Percentiles rank a stretch among this genome's conserved stretches.
These are phyloP conservation scores for Pochonia chlamydosporia DNA, from an alignment of 2,329 filamentous ascomycete species.

Conservation along the genomic window DNA sequence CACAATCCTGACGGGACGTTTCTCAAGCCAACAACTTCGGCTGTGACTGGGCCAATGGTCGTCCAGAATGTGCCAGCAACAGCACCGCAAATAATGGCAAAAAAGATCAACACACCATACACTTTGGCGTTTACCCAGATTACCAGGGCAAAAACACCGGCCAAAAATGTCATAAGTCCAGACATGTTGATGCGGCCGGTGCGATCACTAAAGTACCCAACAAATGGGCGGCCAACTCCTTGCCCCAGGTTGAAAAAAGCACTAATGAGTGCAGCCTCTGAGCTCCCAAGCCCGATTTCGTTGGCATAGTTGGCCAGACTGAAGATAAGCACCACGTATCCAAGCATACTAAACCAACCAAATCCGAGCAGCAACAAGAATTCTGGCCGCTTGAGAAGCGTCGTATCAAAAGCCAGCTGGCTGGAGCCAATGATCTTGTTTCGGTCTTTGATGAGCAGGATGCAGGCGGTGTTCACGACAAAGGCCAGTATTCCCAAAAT, in stretches of 20 bases:
- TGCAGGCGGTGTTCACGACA: slow-evolving; percentile 57
- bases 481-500: slow-evolving; percentile 59
- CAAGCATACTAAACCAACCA: slow-evolving; percentile 66
- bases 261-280: slow-evolving; percentile 65
- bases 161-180: slow-evolving; percentile 55
- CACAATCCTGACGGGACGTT: slow-evolving; percentile 63
- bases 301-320: slow-evolving; percentile 68
- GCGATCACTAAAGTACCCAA: slow-evolving; percentile 66
- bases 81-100: slow-evolving; percentile 62
- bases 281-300: slow-evolving; percentile 58
- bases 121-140: slow-evolving; percentile 65
- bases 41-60: slow-evolving; percentile 62
- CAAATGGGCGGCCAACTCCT: slow-evolving; percentile 62
- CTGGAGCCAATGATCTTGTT: slow-evolving; percentile 65
- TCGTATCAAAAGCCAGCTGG: slow-evolving; percentile 59
- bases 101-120: slow-evolving; percentile 65
- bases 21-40: slow-evolving; percentile 67
- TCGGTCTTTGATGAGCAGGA: slow-evolving; percentile 61
- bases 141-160: slow-evolving; percentile 59
- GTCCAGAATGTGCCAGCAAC: slow-evolving; percentile 69
- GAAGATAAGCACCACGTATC: slow-evolving; percentile 72
- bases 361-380: slow-evolving; percentile 62
- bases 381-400: slow-evolving; percentile 54
- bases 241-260: slow-evolving; percentile 66
- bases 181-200: slow-evolving; percentile 72